Evolutionary conservation across 441 rosid species (phyloP), one percentile per base, ranked within the genome.

Genomic region (Kokia cookei): DNA sequence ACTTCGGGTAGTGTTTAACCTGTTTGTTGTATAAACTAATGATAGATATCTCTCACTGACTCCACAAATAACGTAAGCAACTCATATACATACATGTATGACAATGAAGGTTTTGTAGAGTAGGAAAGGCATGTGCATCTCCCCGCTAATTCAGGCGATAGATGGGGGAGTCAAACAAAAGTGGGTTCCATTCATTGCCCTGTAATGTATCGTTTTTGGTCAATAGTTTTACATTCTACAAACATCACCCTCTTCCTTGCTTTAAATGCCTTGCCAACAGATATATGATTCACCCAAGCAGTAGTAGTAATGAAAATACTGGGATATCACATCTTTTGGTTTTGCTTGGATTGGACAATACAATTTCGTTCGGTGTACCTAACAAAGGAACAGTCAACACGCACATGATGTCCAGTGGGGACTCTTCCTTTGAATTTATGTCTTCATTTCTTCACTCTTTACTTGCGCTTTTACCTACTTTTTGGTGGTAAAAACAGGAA

Each of bases 301-400:
- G 37, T 5, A 32, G 37, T 32, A 32, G 37, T 32, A 5, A 32
- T 5, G 7, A 32, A 32, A 32, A 32, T 32, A 32, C 37, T 32
- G 5, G 37, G 37, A 32, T 32, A 32, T 32, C 37, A 32, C 37
- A 32, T 12, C n/a, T 47, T 47, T 68, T 68, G 62, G 68, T 42
- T 11, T 14, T 80, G 79, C 73, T 79, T 72, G 82, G 86, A 84
- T 84, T 73, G 22, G 62, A 53, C 68, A 64, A 55, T 57, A 79
- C 55, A 50, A 75, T 79, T 79, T 77, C 6, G 37, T 32, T 32
- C 37, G 84, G 83, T 77, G 69, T 82, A 82, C 85, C 87, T 68
- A 84, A 73, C 71, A 63, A 65, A 76, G 17, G 37, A 32, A 32
- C 37, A 5, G 37, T 32, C 37, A 32, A 32, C 37, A 32, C 37